These are phyloP conservation scores for Cladosporium velox DNA, from an alignment of 2,329 filamentous ascomycete genomes.

Conservation along the genomic window DNA sequence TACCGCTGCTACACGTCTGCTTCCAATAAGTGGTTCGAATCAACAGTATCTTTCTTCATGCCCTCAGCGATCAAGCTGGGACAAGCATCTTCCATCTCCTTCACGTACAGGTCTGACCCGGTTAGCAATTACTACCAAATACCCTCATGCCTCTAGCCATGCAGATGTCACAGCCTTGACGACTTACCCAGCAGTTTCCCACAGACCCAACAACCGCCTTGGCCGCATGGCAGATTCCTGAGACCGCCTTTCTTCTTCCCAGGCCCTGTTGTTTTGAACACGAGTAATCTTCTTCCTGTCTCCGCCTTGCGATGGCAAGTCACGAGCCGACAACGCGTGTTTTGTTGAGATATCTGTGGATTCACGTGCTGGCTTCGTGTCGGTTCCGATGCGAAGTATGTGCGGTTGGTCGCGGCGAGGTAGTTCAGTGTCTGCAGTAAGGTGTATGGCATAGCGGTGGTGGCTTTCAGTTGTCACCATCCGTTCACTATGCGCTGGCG, in stretches of 20 bases:
- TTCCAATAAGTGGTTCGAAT: background rate
- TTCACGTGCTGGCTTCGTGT: background rate
- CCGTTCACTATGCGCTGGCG: background rate
- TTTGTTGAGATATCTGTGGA: background rate
- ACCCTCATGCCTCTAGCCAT: background rate
- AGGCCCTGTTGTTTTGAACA: conserved; percentile 9
- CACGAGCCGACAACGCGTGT: background rate
- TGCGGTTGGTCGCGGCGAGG: background rate
- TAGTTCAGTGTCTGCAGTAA: conserved; percentile 7
- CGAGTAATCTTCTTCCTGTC: background rate
- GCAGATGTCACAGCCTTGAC: background rate
- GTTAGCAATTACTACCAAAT: background rate
- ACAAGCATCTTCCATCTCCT: background rate
- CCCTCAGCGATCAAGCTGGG: background rate
- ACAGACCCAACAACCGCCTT: conserved; percentile 5
- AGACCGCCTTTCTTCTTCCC: background rate
- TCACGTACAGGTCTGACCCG: background rate
- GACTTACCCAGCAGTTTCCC: conserved; percentile 10
- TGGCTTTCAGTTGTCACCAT: background rate
- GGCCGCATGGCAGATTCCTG: conserved; percentile 1
- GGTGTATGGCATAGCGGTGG: conserved; percentile 11
- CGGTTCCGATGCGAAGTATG: background rate
- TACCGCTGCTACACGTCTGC: background rate
- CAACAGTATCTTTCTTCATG: background rate
- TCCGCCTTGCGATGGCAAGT: background rate